Conservation (phyloP, 805 yeast species). For the Metschnikowia picachoensis region DNA sequence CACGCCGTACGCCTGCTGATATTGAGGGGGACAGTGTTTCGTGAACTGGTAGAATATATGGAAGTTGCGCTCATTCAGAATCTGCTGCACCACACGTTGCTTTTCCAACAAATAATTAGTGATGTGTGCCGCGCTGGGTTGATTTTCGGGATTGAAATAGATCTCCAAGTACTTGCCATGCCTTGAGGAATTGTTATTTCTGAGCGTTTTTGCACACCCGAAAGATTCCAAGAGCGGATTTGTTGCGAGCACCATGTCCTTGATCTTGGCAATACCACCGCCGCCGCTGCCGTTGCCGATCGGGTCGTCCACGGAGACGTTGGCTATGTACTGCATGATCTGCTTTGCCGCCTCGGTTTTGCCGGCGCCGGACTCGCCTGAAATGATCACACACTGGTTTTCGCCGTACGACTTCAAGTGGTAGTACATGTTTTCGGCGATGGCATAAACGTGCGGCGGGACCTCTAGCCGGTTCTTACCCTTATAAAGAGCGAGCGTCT, state of each 20-base stretch:
- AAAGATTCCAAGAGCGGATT: conserved; percentile 88
- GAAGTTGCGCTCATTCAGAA: conserved; percentile 87
- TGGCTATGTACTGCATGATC: conserved; percentile 94
- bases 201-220: conserved; percentile 89
- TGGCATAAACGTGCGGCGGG: conserved; percentile 97
- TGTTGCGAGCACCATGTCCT: conserved; percentile 97
- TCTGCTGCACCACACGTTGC: conserved; percentile 95
- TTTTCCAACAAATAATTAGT: conserved; percentile 93
- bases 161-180: conserved; percentile 94
- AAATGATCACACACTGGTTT: conserved; percentile 94
- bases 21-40: conserved; percentile 80
- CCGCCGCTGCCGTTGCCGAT: conserved; percentile 22
- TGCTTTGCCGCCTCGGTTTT: conserved; percentile 97
- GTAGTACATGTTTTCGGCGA: conserved; percentile 96
- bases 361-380: conserved; percentile 98
- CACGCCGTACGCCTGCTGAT: conserved; percentile 81
- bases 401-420: conserved; percentile 92
- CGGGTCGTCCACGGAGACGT: conserved; percentile 61
- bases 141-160: conserved; percentile 66
- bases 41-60: conserved; percentile 96
- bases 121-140: conserved; percentile 93
- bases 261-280: conserved; percentile 67
- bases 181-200: conserved; percentile 86
- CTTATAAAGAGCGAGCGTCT: conserved; percentile 67
- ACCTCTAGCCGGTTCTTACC: conserved; percentile 94